Conservation (phyloP, 2,329 filamentous ascomycete genomes). For the Aspergillus jensenii region DNA sequence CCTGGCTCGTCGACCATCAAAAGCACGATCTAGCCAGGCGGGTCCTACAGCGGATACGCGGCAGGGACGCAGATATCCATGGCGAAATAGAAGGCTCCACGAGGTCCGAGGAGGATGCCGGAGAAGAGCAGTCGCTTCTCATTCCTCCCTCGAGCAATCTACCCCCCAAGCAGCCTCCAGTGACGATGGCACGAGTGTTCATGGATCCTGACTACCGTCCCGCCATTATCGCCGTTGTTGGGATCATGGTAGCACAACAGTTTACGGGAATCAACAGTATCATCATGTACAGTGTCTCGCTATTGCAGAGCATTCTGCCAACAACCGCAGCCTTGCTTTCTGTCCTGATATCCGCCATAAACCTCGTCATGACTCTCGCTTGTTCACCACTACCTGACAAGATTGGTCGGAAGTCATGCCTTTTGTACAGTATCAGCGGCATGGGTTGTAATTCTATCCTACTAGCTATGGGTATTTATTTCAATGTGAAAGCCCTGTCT, state of each 20-base stretch:
- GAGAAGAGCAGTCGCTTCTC: conserved; percentile 73
- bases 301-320: conserved; percentile 77
- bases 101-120: conserved; percentile 27
- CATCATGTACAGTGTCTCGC: conserved; percentile 96
- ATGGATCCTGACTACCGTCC: conserved; percentile 67
- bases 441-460: conserved; percentile 78
- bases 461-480: conserved; percentile 77
- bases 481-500: conserved; percentile 70
- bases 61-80: conserved; percentile 65
- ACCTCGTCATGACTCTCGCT: conserved; percentile 76
- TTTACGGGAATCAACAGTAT: conserved; percentile 94
- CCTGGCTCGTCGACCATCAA: conserved; percentile 74
- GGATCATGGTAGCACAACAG: conserved; percentile 91
- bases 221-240: conserved; percentile 78
- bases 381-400: conserved; percentile 85
- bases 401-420: conserved; percentile 81
- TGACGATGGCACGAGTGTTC: conserved; percentile 66
- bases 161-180: conserved; percentile 65
- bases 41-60: conserved; percentile 74
- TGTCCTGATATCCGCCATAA: conserved; percentile 82
- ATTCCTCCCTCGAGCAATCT: conserved; percentile 56
- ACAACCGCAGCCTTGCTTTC: conserved; percentile 80
- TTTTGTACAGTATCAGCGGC: conserved; percentile 77
- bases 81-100: conserved; percentile 67
- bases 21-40: conserved; percentile 61